Evolutionary conservation across 768 basidiomycete genomes (phyloP).

Genomic region (Amanita pallidorosea): DNA sequence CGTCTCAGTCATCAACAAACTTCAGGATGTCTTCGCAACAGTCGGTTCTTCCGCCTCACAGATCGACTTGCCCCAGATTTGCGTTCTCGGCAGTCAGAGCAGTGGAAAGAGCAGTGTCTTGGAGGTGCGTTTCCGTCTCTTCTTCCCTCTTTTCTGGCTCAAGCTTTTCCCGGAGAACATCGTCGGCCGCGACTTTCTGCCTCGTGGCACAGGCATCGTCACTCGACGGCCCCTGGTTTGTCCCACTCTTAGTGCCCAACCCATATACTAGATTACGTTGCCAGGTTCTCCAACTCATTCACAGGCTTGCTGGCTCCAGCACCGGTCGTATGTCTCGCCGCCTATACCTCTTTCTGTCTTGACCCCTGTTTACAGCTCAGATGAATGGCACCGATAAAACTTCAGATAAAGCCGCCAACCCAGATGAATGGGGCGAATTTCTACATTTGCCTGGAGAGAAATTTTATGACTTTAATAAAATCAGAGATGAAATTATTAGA

Average conservation of each 20-base stretch:
- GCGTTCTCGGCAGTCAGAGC: constrained; percentile 85
- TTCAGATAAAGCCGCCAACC: constrained; percentile 69
- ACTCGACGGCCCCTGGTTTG: constrained; percentile 87
- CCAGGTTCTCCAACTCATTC: constrained; percentile 89
- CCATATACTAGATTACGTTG: constrained; percentile 4
- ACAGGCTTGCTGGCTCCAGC: constrained; percentile 50
- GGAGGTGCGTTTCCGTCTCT: constrained; percentile 38
- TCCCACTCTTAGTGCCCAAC: background rate
- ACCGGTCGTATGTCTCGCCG: constrained; percentile 27
- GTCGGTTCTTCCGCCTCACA: constrained; percentile 68
- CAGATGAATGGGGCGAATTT: constrained; percentile 99
- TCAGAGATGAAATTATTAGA: constrained; percentile 89
- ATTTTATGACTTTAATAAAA: constrained; percentile 96
- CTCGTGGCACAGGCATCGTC: constrained; percentile 98
- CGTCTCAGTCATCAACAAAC: constrained; percentile 74
- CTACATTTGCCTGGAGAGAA: constrained; percentile 93
- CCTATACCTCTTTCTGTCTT: constrained; percentile 3
- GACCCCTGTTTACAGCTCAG: constrained; percentile 22
- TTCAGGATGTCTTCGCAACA: constrained; percentile 83
- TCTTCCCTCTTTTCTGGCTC: constrained; percentile 4
- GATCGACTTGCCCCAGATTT: constrained; percentile 90
- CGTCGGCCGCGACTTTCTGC: constrained; percentile 95
- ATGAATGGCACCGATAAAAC: constrained; percentile 38
- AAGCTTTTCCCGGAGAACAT: constrained; percentile 62
- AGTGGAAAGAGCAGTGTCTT: constrained; percentile 91